A percentile compares a stretch with the other conserved stretches of the same genome.
phyloP scores from a whole-genome alignment of 116 monocot species.

The Iris pallida region DNA sequence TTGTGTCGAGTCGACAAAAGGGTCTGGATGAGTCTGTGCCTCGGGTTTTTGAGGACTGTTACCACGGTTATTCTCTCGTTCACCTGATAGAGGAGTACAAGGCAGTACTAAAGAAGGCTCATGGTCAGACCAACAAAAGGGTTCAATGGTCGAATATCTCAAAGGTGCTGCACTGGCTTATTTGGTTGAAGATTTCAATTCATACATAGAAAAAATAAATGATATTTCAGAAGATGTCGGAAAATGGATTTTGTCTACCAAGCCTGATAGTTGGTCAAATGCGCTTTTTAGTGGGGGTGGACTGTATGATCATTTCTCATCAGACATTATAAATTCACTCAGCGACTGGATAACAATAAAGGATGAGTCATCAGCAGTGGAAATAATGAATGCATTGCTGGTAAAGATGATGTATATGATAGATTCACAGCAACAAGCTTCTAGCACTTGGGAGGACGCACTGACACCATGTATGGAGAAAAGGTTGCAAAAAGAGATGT shows the following conservation, averaged over 20 bases:
- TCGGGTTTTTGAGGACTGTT: conserved; percentile 3
- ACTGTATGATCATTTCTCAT: conserved; percentile 38
- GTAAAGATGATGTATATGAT: conserved; percentile 30
- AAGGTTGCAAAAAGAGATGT: conserved; percentile 12
- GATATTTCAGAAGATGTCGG: conserved; percentile 36
- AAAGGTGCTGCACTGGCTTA: conserved; percentile 40
- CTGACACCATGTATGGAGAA: conserved; percentile 1
- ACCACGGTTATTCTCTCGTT: conserved; percentile 36
- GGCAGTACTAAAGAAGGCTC: conserved; percentile 36
- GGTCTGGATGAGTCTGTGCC: conserved; percentile 5
- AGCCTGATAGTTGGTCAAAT: conserved; percentile 50
- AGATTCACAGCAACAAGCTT: conserved; percentile 9
- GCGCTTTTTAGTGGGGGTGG: conserved; percentile 34
- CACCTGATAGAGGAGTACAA: conserved; percentile 45
- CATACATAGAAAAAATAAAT: conserved; percentile 33
- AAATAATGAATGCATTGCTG: conserved; percentile 32
- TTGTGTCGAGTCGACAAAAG: conserved; percentile 7
- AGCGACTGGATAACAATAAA: conserved; percentile 44
- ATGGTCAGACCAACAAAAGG: conserved; percentile 35
- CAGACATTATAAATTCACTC: conserved; percentile 35
- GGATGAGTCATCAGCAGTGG: conserved; percentile 32
- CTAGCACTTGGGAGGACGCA: conserved; percentile 2
- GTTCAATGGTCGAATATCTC: conserved; percentile 32
- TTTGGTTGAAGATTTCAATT: conserved; percentile 38
- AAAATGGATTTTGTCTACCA: conserved; percentile 34